These are phyloP conservation scores for Pilaira anomala DNA, from an alignment of 192 early-diverging fungal genomes.

Conservation along the genomic window DNA sequence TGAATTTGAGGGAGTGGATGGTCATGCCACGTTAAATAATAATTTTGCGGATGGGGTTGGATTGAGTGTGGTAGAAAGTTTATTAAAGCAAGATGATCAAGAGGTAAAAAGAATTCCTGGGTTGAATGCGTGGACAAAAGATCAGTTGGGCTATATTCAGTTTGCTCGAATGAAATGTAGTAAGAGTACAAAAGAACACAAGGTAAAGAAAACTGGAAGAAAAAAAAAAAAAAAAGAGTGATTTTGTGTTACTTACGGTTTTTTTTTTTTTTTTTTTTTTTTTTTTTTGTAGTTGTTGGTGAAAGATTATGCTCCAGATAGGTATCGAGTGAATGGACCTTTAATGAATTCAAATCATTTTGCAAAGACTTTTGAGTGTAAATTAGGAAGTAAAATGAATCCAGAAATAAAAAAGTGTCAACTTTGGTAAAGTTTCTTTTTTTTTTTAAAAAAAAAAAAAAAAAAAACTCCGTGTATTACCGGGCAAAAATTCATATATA, in stretches of 20 bases:
- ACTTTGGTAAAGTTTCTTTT: conserved; percentile 26
- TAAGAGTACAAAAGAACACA: conserved; percentile 39
- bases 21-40: conserved; percentile 53
- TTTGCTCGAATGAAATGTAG: conserved; percentile 66
- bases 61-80: conserved; percentile 33
- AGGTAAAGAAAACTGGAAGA: too few species aligned
- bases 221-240: too few species aligned
- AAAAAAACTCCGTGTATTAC: too few species aligned
- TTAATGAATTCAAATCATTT: conserved; percentile 62
- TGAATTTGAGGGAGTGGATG: conserved; percentile 40
- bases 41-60: conserved; percentile 72
- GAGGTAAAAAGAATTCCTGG: conserved; percentile 43
- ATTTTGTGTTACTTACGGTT: neutral
- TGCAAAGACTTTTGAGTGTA: conserved; percentile 61
- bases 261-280: neutral
- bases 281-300: neutral
- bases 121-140: conserved; percentile 40
- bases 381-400: conserved; percentile 58
- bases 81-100: conserved; percentile 18
- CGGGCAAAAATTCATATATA: neutral
- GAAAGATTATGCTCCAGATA: conserved; percentile 57
- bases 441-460: neutral
- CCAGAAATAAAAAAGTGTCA: conserved; percentile 51
- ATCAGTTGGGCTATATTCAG: conserved; percentile 62
- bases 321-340: conserved; percentile 65